Base-by-base conservation (phyloP, 768 basidiomycete species). In the Podaxis sp. region DNA sequence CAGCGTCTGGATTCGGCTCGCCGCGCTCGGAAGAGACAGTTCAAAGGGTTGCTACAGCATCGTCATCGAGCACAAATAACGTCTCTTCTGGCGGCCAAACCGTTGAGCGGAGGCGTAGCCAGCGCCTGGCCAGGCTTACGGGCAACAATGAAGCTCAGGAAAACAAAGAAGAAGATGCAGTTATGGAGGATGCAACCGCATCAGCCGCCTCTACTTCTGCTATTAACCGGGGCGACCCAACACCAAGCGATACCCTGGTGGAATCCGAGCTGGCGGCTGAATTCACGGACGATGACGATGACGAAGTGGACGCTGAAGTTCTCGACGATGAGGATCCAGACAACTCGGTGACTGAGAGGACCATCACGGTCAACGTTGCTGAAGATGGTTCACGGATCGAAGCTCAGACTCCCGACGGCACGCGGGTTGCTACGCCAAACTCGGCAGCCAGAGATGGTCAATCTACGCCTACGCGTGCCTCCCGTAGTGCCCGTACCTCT, bases 401-500 rank as follows among this genome's bases (percentile, higher is more conserved):
- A 71, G 97, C 96, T 1, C 93, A 97, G 72, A 98, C 97, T 0
- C 96, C 97, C 2, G 95, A 98, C 67, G 97, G 97, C 0, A 99
- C 96, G 0, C 86, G 95, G 15, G 88, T 99, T 33, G 87, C 92
- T 2, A 99, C 97, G 3, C 96, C 97, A 0, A 89, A 81, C 59
- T 83, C 85, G 1, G 61, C 76, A 6, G 64, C 68, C 2, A 84
- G 79, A 69, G 79, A 82, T 28, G 75, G 70, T 19, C 71, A 73
- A 12, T 63, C 76, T 13, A 71, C 77, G 2, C 65, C 71, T 52
- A 66, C 73, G 15, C 68, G 69, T 17, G 63, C 71, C 36, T 66
- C 76, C 0, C 66, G 72, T 8, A 72, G 78, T 33, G 73, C 71
- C 55, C 77, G 83, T 66, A 79, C 83, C 0, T 98, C 97, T 1